These are phyloP conservation scores for Cercospora sesami DNA, from an alignment of 2,329 filamentous ascomycete species.

Conservation along the genomic window DNA sequence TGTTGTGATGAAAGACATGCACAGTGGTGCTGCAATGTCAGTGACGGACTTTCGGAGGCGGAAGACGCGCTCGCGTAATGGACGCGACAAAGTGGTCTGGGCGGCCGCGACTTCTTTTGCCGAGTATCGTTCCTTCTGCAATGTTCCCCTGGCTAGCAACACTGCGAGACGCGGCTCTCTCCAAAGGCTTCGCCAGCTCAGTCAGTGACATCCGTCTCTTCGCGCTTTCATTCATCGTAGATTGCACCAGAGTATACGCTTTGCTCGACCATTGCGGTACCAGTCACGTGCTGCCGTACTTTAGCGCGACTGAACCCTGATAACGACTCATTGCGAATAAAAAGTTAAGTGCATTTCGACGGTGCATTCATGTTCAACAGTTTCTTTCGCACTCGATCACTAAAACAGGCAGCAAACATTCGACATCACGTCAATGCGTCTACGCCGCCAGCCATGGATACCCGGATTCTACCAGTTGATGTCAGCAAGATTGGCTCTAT, in stretches of 20 bases:
- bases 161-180: neutral
- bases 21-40: neutral
- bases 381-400: neutral
- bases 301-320: neutral
- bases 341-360: neutral
- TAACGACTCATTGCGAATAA: neutral
- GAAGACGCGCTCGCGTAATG: constrained; percentile 7
- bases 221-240: neutral
- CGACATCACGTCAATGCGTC: neutral
- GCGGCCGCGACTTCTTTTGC: constrained; percentile 1
- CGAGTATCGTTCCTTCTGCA: neutral
- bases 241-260: neutral
- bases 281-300: neutral
- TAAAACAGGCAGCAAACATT: neutral
- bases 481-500: constrained; percentile 44
- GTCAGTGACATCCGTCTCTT: neutral
- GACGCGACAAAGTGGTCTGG: constrained; percentile 3
- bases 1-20: neutral
- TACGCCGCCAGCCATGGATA: constrained; percentile 32
- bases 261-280: neutral
- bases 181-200: neutral
- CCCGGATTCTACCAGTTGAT: constrained; percentile 45
- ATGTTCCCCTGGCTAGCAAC: neutral
- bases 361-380: neutral
- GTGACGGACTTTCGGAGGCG: neutral